Percentiles rank a stretch among this genome's conserved stretches.
These are phyloP conservation scores for Macrophomina phaseolina DNA, from an alignment of 2,329 filamentous ascomycete species.

Conservation along the genomic window DNA sequence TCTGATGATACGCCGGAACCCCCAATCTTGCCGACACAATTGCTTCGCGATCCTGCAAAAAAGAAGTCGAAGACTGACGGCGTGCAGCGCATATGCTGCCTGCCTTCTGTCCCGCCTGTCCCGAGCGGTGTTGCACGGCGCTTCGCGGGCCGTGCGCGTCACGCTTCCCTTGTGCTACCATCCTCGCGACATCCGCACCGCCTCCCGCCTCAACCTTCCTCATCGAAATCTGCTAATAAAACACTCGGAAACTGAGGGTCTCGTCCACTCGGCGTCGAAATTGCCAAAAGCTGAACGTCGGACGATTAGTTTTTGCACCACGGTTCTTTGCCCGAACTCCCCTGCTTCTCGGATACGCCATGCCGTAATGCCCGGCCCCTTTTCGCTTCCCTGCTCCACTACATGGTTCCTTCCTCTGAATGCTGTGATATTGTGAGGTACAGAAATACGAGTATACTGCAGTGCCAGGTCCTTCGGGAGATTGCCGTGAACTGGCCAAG, in stretches of 20 bases:
- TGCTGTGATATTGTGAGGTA: not conserved
- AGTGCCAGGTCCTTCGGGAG: conserved; percentile 16
- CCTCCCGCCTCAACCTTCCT: conserved; percentile 1
- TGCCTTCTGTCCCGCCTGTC: conserved; percentile 10
- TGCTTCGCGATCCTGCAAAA: not conserved
- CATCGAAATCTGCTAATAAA: conserved; percentile 5
- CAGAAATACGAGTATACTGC: conserved; percentile 2
- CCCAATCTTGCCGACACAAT: too few relatives aligned
- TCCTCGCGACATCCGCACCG: conserved; percentile 15
- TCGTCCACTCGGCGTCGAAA: not conserved
- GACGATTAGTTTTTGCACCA: conserved; percentile 6
- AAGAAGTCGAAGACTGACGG: not conserved
- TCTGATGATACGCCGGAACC: too few relatives aligned
- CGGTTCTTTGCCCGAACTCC: not conserved
- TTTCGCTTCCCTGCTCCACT: not conserved
- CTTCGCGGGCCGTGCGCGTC: conserved; percentile 6
- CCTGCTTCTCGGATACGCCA: not conserved
- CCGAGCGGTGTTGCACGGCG: not conserved
- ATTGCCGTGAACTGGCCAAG: not conserved
- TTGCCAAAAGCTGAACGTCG: not conserved
- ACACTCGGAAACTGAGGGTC: not conserved
- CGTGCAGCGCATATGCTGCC: conserved; percentile 1
- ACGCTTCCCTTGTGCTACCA: conserved; percentile 1
- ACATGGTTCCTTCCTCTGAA: too few relatives aligned
- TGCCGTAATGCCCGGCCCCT: not conserved